Percentiles rank a stretch among this genome's conserved stretches.
Conservation (phyloP, 1,139 yeast genomes). For the Sugiyamaella castrensis region DNA sequence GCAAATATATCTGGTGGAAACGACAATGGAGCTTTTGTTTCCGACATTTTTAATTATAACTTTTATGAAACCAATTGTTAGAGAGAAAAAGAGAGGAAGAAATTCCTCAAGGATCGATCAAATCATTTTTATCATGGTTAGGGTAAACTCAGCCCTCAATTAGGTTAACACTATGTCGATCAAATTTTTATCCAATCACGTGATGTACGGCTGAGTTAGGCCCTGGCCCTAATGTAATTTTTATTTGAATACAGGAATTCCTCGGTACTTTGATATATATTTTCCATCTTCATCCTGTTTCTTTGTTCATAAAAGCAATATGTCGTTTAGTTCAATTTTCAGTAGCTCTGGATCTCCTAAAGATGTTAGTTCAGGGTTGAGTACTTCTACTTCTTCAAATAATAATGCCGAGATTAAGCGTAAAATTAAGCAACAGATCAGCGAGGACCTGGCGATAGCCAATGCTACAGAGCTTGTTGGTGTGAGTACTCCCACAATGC, state of each 20-base stretch:
- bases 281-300: no score
- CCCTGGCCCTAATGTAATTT: no score
- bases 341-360: slow-evolving; percentile 37
- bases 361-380: slow-evolving; percentile 27
- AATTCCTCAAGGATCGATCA: not conserved
- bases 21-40: slow-evolving; percentile 37
- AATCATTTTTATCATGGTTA: not conserved
- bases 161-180: no score
- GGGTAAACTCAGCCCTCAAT: no score
- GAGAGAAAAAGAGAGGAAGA: not conserved
- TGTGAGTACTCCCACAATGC: slow-evolving; percentile 28
- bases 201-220: no score
- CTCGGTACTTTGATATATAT: no score
- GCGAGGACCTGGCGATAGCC: slow-evolving; percentile 82
- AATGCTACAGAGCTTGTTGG: slow-evolving; percentile 86
- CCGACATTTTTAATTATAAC: not conserved
- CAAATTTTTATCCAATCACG: no score
- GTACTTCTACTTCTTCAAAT: slow-evolving; percentile 35
- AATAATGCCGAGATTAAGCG: slow-evolving; percentile 45
- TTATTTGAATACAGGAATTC: no score
- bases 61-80: not conserved
- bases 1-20: slow-evolving; percentile 84
- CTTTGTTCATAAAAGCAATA: no score
- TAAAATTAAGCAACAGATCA: slow-evolving; percentile 67
- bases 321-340: slow-evolving; percentile 39